Conservation (phyloP, 768 basidiomycete species). For the Naematelia encephala region DNA sequence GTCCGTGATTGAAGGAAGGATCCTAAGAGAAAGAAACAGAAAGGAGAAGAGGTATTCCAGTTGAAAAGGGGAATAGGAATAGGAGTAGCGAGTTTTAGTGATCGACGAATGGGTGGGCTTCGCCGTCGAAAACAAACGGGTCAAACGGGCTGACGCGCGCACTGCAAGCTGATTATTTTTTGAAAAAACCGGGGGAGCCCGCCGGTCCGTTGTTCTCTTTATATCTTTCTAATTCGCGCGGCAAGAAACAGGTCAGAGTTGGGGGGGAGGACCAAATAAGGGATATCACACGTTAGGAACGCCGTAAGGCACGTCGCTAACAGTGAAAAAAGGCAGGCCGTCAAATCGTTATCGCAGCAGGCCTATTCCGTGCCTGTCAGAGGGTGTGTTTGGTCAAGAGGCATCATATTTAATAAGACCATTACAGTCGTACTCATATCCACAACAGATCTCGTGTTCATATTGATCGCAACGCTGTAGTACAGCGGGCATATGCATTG, state of each 20-base stretch:
- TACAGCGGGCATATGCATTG: too few relatives aligned
- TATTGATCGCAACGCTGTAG: too few relatives aligned
- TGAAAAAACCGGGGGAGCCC: not conserved
- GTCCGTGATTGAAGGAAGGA: too few relatives aligned
- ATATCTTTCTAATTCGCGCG: not conserved
- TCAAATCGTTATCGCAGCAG: not conserved
- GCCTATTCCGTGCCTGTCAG: not conserved
- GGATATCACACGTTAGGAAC: too few relatives aligned
- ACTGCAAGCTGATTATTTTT: not conserved
- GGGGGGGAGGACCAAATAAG: not conserved
- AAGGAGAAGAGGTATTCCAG: not conserved
- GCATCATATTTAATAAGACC: too few relatives aligned
- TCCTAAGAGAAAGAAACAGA: too few relatives aligned
- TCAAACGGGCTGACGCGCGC: not conserved
- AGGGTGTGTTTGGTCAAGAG: not conserved
- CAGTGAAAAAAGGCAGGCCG: not conserved
- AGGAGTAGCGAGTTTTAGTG: not conserved
- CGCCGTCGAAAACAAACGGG: not conserved
- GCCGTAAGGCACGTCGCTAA: too few relatives aligned
- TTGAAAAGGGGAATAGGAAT: not conserved
- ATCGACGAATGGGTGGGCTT: not conserved
- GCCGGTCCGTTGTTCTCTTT: not conserved
- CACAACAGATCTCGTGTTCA: not conserved
- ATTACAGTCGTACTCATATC: too few relatives aligned
- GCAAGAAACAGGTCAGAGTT: not conserved